Evolutionary conservation across 2,329 filamentous ascomycete genomes (phyloP).

Genomic region (Ceratocystiopsis minuta): DNA sequence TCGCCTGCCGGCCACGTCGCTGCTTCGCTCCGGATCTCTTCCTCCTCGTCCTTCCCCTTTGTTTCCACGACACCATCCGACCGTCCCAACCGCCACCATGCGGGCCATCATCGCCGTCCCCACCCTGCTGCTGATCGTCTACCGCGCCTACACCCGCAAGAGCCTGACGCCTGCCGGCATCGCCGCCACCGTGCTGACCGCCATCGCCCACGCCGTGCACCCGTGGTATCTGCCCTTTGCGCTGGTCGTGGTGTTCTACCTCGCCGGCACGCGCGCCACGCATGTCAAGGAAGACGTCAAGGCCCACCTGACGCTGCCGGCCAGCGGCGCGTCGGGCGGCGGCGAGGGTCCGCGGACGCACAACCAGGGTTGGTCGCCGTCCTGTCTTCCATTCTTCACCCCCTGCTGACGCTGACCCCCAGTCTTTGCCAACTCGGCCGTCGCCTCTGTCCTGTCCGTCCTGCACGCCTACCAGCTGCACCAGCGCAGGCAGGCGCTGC

Average conservation of each 20-base stretch:
- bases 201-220: constrained; percentile 68
- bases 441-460: constrained; percentile 48
- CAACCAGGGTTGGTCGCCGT: constrained; percentile 42
- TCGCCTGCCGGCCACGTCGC: too few species aligned
- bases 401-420: constrained; percentile 3
- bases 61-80: too few species aligned
- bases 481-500: constrained; percentile 24
- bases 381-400: constrained; percentile 2
- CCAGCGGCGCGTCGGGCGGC: constrained; percentile 46
- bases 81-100: constrained; percentile 22
- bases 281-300: constrained; percentile 69
- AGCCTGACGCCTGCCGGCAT: constrained; percentile 67
- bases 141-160: constrained; percentile 51
- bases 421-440: constrained; percentile 73
- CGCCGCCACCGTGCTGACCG: constrained; percentile 52
- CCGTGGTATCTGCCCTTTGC: constrained; percentile 87
- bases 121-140: constrained; percentile 40
- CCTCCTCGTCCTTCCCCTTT: too few species aligned
- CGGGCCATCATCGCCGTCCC: constrained; percentile 39
- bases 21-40: too few species aligned
- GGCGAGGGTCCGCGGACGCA: constrained; percentile 73
- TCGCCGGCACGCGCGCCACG: constrained; percentile 67
- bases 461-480: constrained; percentile 43
- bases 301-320: constrained; percentile 58
- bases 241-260: constrained; percentile 68